Base-by-base conservation (phyloP, 1,284 basidiomycete genomes). In the Puccinia triticina region DNA sequence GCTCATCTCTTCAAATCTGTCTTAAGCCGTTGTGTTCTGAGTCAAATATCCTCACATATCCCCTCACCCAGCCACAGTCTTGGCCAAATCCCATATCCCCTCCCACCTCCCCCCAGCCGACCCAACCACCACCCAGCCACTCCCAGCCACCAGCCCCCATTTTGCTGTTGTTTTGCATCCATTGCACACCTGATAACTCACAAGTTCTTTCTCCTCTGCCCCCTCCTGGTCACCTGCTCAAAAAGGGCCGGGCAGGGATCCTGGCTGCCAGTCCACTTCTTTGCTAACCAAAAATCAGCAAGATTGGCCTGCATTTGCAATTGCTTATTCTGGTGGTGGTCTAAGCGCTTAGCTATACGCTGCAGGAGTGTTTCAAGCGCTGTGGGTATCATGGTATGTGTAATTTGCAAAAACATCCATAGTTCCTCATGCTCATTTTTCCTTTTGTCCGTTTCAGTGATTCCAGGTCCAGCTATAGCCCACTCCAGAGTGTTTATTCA, bases 401-500 rank as follows among this genome's bases (percentile, higher is more conserved):
- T 59, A 26, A 14, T 59, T 23, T 40, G 43, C 37, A 40, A 69
- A 12, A 37, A 57, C 4, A 21, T 26, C 26, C n/a, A 40, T 32
- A 37, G 2, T 34, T 29, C 14, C 12, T 57, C 23, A 11, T 0
- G 7, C 18, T 40, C n/a, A 4, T 18, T 43, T 11, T 23, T 46
- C 14, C n/a, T 46, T 34, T 64, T 4, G 12, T 16, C n/a, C 3
- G 14, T n/a, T 43, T 40, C n/a, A 79, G 77, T 3, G 77, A 79
- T 79, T 23, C 66, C 40, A 29, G 67, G 18, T 43, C 64, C 14
- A 57, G 29, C 29, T 40, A 26, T 43, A 79, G 77, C 77, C 67
- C 77, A 14, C 84, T 85, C 2, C 86, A 85, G 23, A 86, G 86
- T 26, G 69, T 87, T 32, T 69, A 86, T 34, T 86, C 86, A 81